A percentile compares a stretch with the other conserved stretches of the same genome.
phyloP scores from a whole-genome alignment of 495 filamentous ascomycete genomes.

The Trichocladium uniseriatum region DNA sequence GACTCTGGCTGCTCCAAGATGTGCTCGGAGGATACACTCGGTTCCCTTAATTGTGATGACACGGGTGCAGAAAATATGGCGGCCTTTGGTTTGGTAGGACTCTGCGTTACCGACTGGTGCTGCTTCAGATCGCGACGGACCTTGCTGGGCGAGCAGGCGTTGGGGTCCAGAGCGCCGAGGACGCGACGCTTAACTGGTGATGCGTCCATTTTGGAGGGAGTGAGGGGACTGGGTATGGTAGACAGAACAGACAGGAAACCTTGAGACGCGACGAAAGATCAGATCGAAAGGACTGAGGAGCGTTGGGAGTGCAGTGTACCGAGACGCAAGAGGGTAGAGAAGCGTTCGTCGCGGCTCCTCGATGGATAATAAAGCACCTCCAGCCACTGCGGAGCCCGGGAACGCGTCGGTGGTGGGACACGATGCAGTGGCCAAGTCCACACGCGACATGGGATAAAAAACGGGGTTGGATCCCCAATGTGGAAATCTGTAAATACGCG shows the following conservation, averaged over 20 bases:
- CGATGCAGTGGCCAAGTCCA: background rate
- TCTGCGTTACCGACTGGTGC: background rate
- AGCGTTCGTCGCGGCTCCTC: background rate
- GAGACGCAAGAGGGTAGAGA: too few relatives aligned
- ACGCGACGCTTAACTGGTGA: constrained; percentile 38
- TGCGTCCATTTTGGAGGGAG: constrained; percentile 23
- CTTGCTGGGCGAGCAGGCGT: constrained; percentile 25
- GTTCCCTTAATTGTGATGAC: too few relatives aligned
- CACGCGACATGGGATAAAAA: background rate
- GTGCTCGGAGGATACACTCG: too few relatives aligned
- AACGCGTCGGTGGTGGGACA: constrained; percentile 4
- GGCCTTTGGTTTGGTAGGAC: constrained; percentile 1
- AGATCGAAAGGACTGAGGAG: background rate
- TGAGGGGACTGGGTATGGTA: too few relatives aligned
- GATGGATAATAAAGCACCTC: background rate
- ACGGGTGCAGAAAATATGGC: too few relatives aligned
- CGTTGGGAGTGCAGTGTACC: too few relatives aligned
- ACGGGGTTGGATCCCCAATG: background rate
- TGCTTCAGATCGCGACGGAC: background rate
- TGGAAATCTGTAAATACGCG: constrained; percentile 3
- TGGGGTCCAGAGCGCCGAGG: constrained; percentile 35
- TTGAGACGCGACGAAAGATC: background rate
- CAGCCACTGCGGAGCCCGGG: background rate
- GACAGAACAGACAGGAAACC: background rate
- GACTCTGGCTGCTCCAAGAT: background rate